These are phyloP conservation scores for Purshia tridentata DNA, from an alignment of 306 rosid species.

Conservation along the genomic window DNA sequence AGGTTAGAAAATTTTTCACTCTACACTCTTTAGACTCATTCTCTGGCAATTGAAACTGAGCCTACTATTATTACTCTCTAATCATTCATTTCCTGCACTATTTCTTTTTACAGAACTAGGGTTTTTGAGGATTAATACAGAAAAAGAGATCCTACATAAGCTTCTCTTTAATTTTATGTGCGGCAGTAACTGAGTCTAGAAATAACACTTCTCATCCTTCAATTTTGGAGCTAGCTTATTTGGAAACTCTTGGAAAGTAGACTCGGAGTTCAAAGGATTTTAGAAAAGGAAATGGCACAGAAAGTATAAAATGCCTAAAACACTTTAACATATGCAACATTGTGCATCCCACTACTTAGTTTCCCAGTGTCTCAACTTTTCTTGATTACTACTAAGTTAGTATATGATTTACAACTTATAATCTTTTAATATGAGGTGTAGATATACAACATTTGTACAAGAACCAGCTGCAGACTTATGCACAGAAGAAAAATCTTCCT, in stretches of 20 bases:
- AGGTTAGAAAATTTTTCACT: constrained; percentile 34
- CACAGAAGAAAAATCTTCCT: constrained; percentile 54
- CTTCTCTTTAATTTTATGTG: not conserved
- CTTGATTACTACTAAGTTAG: not conserved
- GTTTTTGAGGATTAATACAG: not conserved
- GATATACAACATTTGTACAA: constrained; percentile 58
- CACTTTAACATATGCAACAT: not conserved
- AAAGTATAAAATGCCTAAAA: not conserved
- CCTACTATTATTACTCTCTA: not conserved
- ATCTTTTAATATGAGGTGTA: constrained; percentile 14
- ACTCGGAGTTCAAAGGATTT: not conserved
- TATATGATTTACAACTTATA: not conserved
- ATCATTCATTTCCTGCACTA: not conserved
- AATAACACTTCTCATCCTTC: not conserved
- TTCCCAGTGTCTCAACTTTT: not conserved
- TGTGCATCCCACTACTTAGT: not conserved
- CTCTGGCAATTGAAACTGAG: not conserved
- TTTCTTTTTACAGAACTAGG: not conserved
- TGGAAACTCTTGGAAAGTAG: not conserved
- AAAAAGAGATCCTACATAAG: not conserved
- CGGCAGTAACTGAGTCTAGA: not conserved
- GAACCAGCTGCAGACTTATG: constrained; percentile 60
- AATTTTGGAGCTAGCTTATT: not conserved
- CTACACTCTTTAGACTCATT: not conserved
- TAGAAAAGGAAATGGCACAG: not conserved